Base-by-base conservation (phyloP, 345 rosid genomes). In the Gossypium longicalyx region DNA sequence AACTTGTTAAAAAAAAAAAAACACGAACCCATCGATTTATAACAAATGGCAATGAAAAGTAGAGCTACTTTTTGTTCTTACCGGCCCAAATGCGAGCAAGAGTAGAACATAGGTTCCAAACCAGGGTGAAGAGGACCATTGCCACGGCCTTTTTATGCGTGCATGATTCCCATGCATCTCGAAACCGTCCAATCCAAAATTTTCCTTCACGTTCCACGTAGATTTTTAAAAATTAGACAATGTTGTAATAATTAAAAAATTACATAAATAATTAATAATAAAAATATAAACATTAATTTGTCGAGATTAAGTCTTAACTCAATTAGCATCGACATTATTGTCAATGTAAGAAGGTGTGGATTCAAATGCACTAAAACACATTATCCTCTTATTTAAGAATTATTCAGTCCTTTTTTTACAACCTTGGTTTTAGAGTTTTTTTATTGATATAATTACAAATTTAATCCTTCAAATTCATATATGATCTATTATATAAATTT, bases 51-150 rank as follows among this genome's bases (percentile, higher is more conserved):
- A 4, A 34, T 34, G 38, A 0, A 0, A 34, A 34, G 41, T 34
- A 34, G 41, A 34, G 41, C 41, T 34, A 34, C 41, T 23, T 7
- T 12, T 25, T 25, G 22, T 12, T 12, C 73, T 78, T 66, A 91
- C 97, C 92, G 4, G 91, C 94, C 98, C 99, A 96, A 1, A 86
- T 79, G 47, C 99, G 97, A 58, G 94, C 96, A 10, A 85, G 74
- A 47, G 81, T 79, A 0, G 99, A 90, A 6, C 91, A 93, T 1
- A 89, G 83, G 77, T 89, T 89, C 99, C 97, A 90, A 0, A 96
- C 85, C 3, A 91, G 82, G 57, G 85, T 81, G 80, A 93, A 89
- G 70, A 87, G 70, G 22, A 80, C 88, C 49, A 85, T 25, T 0
- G 91, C 90, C 58, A 91, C 73, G 0, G 90, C 97, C 62, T 89